Evolutionary conservation across 495 filamentous ascomycete genomes (phyloP), one percentile per base, ranked within the genome.

Genomic region (Talaromyces proteolyticus): DNA sequence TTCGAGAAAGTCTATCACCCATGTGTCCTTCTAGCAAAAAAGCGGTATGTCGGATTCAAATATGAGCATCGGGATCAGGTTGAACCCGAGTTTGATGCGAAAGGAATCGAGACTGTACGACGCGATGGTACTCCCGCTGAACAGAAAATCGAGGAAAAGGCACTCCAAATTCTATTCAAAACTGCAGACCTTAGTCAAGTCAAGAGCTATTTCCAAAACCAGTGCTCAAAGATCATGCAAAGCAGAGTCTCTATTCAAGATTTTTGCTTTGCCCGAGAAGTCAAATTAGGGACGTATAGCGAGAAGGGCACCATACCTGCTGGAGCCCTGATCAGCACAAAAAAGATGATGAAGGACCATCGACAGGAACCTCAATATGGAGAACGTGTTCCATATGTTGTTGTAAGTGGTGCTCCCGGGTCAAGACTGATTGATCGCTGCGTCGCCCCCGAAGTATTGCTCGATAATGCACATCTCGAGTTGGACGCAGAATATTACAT

Each of bases 1-100:
- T 96, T 98, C 59, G 94, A 98, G 67, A 98, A 98, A 58, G 93
- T 98, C 11, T 98, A 98, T 64, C 84, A 90, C 46, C 94, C 93
- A 0, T 96, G 91, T 58, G 82, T 96, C 1, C 78, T 98, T 3
- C 79, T 98, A 0, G 89, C 94, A 20, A 98, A 97, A 72, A 98
- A 98, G 66, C 87, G 93, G 34, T 98, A 98, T 59, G 94, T 96
- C 29, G 93, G 93, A 19, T 96, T 95, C 74, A 96, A 95, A 62
- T 98, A 94, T 67, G 93, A 98, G 61, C 79, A 77, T 53, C 80
- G 78, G 21, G 68, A 77, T 16, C 92, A 98, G 61, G 72, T 64
- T 17, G 82, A 87, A 53, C 94, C 93, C 18, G 89, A 94, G 17
- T 97, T 98, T 54, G 93, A 98, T 61, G 93, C 94, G 39, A 98